These are phyloP conservation scores for Hygrocybe coccinea DNA, from an alignment of 768 basidiomycete species.

Conservation along the genomic window DNA sequence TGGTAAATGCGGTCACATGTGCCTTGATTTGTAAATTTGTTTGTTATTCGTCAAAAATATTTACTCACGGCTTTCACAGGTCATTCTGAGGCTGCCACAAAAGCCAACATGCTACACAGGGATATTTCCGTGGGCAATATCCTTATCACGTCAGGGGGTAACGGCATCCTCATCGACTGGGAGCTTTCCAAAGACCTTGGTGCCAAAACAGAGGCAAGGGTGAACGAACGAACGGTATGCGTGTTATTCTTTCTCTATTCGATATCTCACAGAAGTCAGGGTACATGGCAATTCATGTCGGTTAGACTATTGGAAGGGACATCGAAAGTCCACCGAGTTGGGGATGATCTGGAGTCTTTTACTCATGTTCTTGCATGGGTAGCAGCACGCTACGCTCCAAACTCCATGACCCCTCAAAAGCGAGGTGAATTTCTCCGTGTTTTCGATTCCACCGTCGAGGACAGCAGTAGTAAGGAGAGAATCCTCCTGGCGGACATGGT, in stretches of 20 bases:
- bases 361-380: conserved; percentile 1
- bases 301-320: background rate
- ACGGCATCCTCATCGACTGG: background rate
- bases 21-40: background rate
- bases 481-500: background rate
- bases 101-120: background rate
- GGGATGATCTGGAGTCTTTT: conserved; percentile 3
- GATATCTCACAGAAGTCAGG: background rate
- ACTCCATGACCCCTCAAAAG: background rate
- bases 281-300: background rate
- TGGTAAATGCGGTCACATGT: background rate
- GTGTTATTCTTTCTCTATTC: background rate
- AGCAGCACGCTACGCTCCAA: background rate
- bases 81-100: background rate
- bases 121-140: background rate
- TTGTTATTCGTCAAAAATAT: background rate
- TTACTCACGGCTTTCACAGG: background rate
- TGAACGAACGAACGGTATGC: background rate
- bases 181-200: background rate
- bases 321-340: background rate
- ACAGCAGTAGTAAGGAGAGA: background rate
- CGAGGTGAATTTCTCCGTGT: background rate
- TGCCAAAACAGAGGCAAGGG: background rate
- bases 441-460: background rate
- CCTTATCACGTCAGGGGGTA: background rate